Percentiles rank a stretch among this genome's conserved stretches.
phyloP scores from a whole-genome alignment of 371 early-diverging fungal genomes.

The Mucor indicus region DNA sequence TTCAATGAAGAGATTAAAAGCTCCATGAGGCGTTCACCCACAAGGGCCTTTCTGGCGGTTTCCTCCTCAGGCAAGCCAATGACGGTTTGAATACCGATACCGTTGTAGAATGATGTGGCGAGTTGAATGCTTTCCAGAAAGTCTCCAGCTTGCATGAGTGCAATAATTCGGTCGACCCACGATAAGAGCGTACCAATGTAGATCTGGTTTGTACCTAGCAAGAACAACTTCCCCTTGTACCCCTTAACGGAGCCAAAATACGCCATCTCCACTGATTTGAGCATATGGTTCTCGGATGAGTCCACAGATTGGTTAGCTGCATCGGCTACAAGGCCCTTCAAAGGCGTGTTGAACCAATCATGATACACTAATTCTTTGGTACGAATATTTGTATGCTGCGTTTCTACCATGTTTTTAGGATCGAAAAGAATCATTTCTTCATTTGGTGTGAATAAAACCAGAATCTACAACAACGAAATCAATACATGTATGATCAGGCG shows the following conservation, averaged over 20 bases:
- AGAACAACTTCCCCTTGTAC: slow-evolving; percentile 67
- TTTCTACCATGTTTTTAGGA: slow-evolving; percentile 57
- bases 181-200: slow-evolving; percentile 66
- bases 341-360: slow-evolving; percentile 56
- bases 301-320: slow-evolving; percentile 4
- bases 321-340: slow-evolving; percentile 26
- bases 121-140: slow-evolving; percentile 69
- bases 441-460: slow-evolving; percentile 59
- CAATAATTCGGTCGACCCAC: slow-evolving; percentile 77
- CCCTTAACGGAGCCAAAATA: slow-evolving; percentile 66
- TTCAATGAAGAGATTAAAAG: slow-evolving; percentile 65
- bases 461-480: slow-evolving; percentile 35
- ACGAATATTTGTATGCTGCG: slow-evolving; percentile 59
- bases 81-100: slow-evolving; percentile 57
- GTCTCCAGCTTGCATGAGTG: slow-evolving; percentile 68
- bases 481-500: too few species aligned
- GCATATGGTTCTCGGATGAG: slow-evolving; percentile 3
- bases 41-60: slow-evolving; percentile 49
- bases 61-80: slow-evolving; percentile 73
- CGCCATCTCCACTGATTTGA: slow-evolving; percentile 61
- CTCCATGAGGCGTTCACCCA: slow-evolving; percentile 68
- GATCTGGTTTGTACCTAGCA: slow-evolving; percentile 63
- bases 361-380: slow-evolving; percentile 62
- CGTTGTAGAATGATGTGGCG: slow-evolving; percentile 66
- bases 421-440: slow-evolving; percentile 74